A percentile compares a stretch with the other conserved stretches of the same genome.
phyloP scores from a whole-genome alignment of 352 stramenopile species.

The Pythium volutum region DNA sequence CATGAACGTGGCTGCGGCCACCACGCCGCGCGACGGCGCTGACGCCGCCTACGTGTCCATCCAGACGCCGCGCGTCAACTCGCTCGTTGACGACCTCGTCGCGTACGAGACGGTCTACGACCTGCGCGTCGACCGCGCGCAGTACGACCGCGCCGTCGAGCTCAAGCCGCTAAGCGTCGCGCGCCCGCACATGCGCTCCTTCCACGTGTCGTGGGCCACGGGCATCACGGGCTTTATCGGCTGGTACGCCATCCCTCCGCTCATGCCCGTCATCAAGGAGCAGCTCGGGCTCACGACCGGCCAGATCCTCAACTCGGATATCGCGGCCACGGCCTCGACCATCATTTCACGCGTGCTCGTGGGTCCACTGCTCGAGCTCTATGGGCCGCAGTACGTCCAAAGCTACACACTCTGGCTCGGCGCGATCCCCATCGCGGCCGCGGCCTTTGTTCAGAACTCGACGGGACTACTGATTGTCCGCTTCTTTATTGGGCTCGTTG shows the following conservation, averaged over 20 bases:
- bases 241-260: slow-evolving; percentile 94
- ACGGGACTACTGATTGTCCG: slow-evolving; percentile 79
- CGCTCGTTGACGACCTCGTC: slow-evolving; percentile 10
- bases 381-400: slow-evolving; percentile 85
- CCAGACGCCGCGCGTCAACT: slow-evolving; percentile 15
- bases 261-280: slow-evolving; percentile 90
- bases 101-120: slow-evolving; percentile 30
- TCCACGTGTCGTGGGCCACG: slow-evolving; percentile 90
- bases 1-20: slow-evolving; percentile 13
- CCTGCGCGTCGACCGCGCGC: slow-evolving; percentile 43
- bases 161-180: slow-evolving; percentile 79
- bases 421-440: slow-evolving; percentile 83
- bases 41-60: slow-evolving; percentile 19
- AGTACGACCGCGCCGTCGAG: slow-evolving; percentile 68
- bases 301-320: slow-evolving; percentile 91
- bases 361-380: slow-evolving; percentile 92
- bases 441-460: slow-evolving; percentile 84
- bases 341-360: slow-evolving; percentile 92
- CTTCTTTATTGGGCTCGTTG: slow-evolving; percentile 94
- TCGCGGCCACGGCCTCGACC: slow-evolving; percentile 88
- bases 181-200: slow-evolving; percentile 93
- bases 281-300: slow-evolving; percentile 82
- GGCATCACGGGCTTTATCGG: slow-evolving; percentile 94
- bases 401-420: slow-evolving; percentile 76
- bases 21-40: slow-evolving; percentile 11